phyloP scores from a whole-genome alignment of 2,329 filamentous ascomycete genomes.

The Fusarium hainanense region DNA sequence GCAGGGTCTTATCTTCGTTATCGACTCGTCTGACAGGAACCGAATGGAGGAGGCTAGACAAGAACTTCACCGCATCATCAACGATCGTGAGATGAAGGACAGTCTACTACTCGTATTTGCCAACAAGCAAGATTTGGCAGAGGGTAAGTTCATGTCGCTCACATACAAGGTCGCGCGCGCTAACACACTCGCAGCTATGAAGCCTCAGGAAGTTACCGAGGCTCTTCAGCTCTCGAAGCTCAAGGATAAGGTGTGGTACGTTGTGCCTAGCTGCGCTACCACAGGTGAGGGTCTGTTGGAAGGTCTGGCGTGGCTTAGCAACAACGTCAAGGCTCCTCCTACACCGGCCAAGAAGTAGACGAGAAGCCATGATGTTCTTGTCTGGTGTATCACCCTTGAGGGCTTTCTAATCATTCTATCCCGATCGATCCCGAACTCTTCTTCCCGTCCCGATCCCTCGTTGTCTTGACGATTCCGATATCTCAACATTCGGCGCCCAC shows the following conservation, averaged over 20 bases:
- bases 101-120: constrained; percentile 94
- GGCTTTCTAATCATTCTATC: constrained; percentile 1
- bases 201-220: constrained; percentile 81
- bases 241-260: constrained; percentile 87
- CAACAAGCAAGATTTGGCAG: constrained; percentile 96
- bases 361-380: background rate
- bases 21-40: constrained; percentile 91
- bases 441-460: background rate
- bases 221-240: constrained; percentile 79
- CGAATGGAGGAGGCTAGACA: constrained; percentile 93
- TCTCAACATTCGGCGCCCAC: background rate
- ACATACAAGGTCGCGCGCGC: background rate
- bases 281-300: constrained; percentile 84
- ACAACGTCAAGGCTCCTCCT: constrained; percentile 79
- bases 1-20: constrained; percentile 97
- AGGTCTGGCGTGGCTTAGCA: constrained; percentile 84
- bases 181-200: constrained; percentile 70
- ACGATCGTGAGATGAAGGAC: constrained; percentile 97
- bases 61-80: constrained; percentile 96
- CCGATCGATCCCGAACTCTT: constrained; percentile 20
- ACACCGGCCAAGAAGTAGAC: constrained; percentile 65
- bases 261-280: constrained; percentile 84
- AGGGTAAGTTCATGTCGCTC: constrained; percentile 62
- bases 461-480: background rate
- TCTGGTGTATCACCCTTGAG: background rate